Conservation (phyloP, 2,329 filamentous ascomycete species). For the Talaromyces sp. region DNA sequence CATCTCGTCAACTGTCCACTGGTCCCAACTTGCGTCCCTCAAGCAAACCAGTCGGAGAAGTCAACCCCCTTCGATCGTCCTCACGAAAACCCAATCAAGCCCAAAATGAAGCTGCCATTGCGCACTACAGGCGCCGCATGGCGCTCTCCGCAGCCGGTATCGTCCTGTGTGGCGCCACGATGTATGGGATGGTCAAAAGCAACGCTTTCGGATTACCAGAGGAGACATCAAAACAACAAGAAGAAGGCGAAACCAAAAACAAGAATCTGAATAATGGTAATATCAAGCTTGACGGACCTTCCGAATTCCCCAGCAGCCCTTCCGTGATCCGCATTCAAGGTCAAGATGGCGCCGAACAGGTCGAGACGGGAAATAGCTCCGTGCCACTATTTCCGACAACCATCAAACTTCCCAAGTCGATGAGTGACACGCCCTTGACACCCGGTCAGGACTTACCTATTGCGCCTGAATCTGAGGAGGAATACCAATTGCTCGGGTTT, state of each 20-base stretch:
- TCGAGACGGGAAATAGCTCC: conserved; percentile 77
- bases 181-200: conserved; percentile 42
- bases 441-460: conserved; percentile 40
- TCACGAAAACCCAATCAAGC: conserved; percentile 25
- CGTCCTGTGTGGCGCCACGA: conserved; percentile 38
- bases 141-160: conserved; percentile 40
- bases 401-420: conserved; percentile 59
- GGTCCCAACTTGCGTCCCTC: background rate
- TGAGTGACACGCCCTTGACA: conserved; percentile 34
- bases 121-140: conserved; percentile 34
- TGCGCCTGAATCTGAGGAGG: conserved; percentile 50
- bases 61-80: conserved; percentile 27
- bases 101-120: conserved; percentile 27
- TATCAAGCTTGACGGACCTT: conserved; percentile 43
- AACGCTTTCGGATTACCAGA: conserved; percentile 36
- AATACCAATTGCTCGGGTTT: conserved; percentile 85
- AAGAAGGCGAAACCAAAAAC: conserved; percentile 13
- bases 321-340: conserved; percentile 42
- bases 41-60: conserved; percentile 18
- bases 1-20: conserved; percentile 8
- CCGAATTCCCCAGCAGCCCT: conserved; percentile 34
- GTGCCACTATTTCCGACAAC: conserved; percentile 75
- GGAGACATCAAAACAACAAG: conserved; percentile 22
- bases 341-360: conserved; percentile 66
- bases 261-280: conserved; percentile 22